Evolutionary conservation across 2,329 filamentous ascomycete genomes (phyloP).

Genomic region (Fusarium verticillioides): DNA sequence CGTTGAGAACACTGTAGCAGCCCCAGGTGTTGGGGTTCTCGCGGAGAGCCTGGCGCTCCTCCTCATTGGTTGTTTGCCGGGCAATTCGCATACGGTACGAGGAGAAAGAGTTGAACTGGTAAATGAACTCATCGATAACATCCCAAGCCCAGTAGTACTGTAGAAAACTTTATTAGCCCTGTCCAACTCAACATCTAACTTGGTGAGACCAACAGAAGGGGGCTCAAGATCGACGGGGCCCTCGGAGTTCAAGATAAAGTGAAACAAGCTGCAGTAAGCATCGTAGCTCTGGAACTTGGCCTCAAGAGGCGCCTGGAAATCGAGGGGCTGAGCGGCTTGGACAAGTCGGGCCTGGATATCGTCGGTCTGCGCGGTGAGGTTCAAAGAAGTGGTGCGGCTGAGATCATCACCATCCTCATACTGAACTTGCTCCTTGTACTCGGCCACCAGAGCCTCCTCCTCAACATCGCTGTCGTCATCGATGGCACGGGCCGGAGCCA

Average conservation of each 20-base stretch:
- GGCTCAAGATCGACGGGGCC: slow-evolving; percentile 98
- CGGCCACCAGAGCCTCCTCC: slow-evolving; percentile 94
- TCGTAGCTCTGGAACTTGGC: slow-evolving; percentile 99
- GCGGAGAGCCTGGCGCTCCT: slow-evolving; percentile 89
- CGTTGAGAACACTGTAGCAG: slow-evolving; percentile 99
- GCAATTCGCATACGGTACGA: slow-evolving; percentile 94
- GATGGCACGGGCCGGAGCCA: slow-evolving; percentile 67
- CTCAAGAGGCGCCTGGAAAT: slow-evolving; percentile 95
- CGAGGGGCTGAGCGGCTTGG: slow-evolving; percentile 91
- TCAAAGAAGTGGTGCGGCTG: slow-evolving; percentile 77
- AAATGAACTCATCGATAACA: slow-evolving; percentile 99
- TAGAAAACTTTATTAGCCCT: slow-evolving; percentile 33
- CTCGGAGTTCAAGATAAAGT: slow-evolving; percentile 99
- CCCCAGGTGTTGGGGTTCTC: slow-evolving; percentile 99
- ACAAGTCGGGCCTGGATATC: slow-evolving; percentile 93
- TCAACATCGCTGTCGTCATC: slow-evolving; percentile 93
- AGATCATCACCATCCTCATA: slow-evolving; percentile 88
- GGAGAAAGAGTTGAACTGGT: slow-evolving; percentile 99
- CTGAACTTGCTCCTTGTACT: slow-evolving; percentile 96
- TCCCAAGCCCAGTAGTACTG: slow-evolving; percentile 99
- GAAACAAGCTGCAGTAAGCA: slow-evolving; percentile 98
- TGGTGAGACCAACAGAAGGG: slow-evolving; percentile 78
- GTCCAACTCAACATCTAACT: slow-evolving; percentile 12
- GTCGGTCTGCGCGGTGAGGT: slow-evolving; percentile 79
- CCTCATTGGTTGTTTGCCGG: slow-evolving; percentile 83